These are phyloP conservation scores for Trametes sp. DNA, from an alignment of 1,284 basidiomycete species.

Conservation along the genomic window DNA sequence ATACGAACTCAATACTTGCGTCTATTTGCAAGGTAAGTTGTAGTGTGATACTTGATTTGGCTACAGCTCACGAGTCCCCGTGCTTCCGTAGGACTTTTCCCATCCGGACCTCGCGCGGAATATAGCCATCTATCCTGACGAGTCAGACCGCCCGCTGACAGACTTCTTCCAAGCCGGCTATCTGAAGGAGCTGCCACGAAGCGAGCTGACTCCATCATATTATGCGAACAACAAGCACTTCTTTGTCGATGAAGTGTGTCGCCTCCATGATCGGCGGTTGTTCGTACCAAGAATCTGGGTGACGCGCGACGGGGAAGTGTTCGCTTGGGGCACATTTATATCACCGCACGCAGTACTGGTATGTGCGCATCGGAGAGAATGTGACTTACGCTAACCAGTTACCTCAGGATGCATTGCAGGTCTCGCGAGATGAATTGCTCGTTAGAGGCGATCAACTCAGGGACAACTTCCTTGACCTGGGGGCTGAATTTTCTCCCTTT, in stretches of 20 bases:
- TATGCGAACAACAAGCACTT: slow-evolving; percentile 4
- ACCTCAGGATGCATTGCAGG: too few species aligned
- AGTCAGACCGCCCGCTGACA: not conserved
- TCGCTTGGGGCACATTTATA: not conserved
- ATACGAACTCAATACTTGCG: not conserved
- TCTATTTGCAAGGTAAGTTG: not conserved
- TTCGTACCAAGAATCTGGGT: not conserved
- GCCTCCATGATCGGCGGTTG: not conserved
- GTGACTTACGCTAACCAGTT: too few species aligned
- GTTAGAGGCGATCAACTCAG: too few species aligned
- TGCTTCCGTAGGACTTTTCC: slow-evolving; percentile 9
- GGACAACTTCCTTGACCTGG: too few species aligned
- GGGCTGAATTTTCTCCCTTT: too few species aligned
- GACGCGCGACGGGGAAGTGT: not conserved
- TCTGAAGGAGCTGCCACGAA: slow-evolving; percentile 8
- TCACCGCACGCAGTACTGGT: not conserved
- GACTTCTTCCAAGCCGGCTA: not conserved
- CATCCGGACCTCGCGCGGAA: slow-evolving; percentile 1
- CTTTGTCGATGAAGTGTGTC: slow-evolving; percentile 13
- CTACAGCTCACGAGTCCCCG: not conserved
- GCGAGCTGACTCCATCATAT: slow-evolving; percentile 5
- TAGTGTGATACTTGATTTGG: too few species aligned
- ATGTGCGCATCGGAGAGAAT: too few species aligned
- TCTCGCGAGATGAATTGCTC: too few species aligned
- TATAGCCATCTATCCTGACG: slow-evolving; percentile 13